phyloP scores from a whole-genome alignment of 768 basidiomycete genomes.

The Tricholoma bakamatsutake region DNA sequence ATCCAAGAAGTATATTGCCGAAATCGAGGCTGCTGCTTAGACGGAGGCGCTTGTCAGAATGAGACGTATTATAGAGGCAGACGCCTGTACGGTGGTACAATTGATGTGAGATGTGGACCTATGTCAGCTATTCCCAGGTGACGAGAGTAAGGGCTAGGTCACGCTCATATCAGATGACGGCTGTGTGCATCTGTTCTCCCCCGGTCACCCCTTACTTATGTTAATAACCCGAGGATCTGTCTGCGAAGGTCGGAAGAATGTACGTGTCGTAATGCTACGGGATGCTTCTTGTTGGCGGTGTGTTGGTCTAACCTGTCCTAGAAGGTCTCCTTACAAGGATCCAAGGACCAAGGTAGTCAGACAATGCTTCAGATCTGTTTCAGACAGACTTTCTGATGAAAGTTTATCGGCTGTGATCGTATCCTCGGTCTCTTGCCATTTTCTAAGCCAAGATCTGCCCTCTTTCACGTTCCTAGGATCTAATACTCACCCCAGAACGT shows the following conservation, averaged over 20 bases:
- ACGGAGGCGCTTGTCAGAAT: background rate
- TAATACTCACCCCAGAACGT: background rate
- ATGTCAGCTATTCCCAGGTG: background rate
- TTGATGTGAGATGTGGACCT: background rate
- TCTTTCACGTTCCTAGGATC: background rate
- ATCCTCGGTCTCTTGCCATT: background rate
- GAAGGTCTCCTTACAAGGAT: background rate
- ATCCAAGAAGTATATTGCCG: conserved; percentile 47
- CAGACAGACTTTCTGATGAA: background rate
- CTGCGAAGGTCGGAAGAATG: background rate
- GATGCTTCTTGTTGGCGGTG: background rate
- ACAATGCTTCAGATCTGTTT: background rate
- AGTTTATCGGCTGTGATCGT: background rate
- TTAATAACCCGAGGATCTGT: conserved; percentile 3
- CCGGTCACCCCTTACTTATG: conserved; percentile 2
- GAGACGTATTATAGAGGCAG: background rate
- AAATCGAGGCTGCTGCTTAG: conserved; percentile 55
- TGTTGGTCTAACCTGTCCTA: background rate
- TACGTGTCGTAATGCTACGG: conserved; percentile 4
- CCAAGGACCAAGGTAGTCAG: background rate
- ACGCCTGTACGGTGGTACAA: background rate
- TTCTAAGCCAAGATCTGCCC: background rate
- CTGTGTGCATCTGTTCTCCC: conserved; percentile 2
- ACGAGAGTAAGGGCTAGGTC: too few species aligned
- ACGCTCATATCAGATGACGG: conserved; percentile 4